Evolutionary conservation across 257 asterid genomes (phyloP).

Genomic region (Solanum corneliomulleri): DNA sequence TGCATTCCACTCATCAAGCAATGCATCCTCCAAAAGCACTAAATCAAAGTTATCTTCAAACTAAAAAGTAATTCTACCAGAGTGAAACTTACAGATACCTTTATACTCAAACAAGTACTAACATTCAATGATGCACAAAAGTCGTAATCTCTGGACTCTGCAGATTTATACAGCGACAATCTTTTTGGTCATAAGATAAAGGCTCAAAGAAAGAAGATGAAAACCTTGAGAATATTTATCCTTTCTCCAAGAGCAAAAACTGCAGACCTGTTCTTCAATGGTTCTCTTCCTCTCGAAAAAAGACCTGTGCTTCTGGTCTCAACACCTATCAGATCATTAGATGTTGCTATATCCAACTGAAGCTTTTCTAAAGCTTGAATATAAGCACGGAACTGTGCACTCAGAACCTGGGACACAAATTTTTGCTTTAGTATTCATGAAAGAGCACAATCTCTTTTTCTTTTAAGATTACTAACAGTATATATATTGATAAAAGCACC

Average conservation of each 20-base stretch:
- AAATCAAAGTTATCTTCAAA: neutral
- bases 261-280: conserved; percentile 97
- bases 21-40: neutral
- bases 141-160: neutral
- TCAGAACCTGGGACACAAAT: conserved; percentile 46
- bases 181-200: neutral
- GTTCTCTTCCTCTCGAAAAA: conserved; percentile 90
- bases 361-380: conserved; percentile 97
- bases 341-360: conserved; percentile 94
- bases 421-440: neutral
- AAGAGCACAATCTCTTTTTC: neutral
- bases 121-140: neutral
- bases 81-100: neutral
- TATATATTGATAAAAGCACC: neutral
- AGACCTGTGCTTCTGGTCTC: conserved; percentile 92
- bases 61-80: neutral
- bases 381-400: conserved; percentile 92
- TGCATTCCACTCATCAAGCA: neutral
- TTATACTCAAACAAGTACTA: neutral
- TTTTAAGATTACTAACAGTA: neutral
- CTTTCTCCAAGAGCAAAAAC: conserved; percentile 98
- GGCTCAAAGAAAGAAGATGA: neutral
- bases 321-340: conserved; percentile 93
- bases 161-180: neutral
- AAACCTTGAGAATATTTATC: conserved; percentile 90